Base-by-base conservation (phyloP, 306 rosid genomes). In the Rubus parviflorus region DNA sequence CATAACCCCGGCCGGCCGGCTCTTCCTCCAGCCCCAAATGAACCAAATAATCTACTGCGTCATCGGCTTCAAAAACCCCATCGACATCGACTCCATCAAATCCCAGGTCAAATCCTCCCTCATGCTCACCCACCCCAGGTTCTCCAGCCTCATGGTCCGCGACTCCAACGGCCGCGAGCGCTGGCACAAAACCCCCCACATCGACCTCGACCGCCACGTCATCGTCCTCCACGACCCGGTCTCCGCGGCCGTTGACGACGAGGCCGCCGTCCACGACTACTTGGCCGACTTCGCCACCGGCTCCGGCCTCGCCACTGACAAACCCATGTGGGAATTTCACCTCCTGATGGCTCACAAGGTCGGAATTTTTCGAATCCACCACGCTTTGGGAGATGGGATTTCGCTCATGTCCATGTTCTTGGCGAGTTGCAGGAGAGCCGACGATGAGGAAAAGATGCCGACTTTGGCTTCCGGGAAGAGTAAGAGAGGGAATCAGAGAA, bases 291-390 rank as follows among this genome's bases (percentile, higher is more conserved):
- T 92, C 70, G 75, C 86, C 40, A 75, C 68, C 38, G 14, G 62
- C 22, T n/a, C 73, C 3, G 84, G 82, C 3, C 85, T 89, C 19
- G 78, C 86, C 75, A 10, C 71, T 43, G 87, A 86, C 3, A 94
- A 94, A 45, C 98, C 98, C 20, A 83, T 94, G 23, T 94, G 97
- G 98, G 98, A 94, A 68, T 77, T 94, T 25, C 98, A 94, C 40
- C 4, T 94, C 8, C 84, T 94, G 1, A 67, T 8, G 51, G 85
- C 89, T 1, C 97, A 94, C 75, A 90, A 81, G 2, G 92, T 97
- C 43, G 1, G 41, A 7, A 62, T 92, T 14, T 80, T 94, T 15
- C 86, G 97, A 12, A 80, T 92, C 15, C 97, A 94, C 53, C 98
- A 94, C 61, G 83, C 96, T 8, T 79, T 94, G 15, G 98, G 97